These are phyloP conservation scores for Clonostachys rhizophaga DNA, from an alignment of 2,329 filamentous ascomycete genomes.

Conservation along the genomic window DNA sequence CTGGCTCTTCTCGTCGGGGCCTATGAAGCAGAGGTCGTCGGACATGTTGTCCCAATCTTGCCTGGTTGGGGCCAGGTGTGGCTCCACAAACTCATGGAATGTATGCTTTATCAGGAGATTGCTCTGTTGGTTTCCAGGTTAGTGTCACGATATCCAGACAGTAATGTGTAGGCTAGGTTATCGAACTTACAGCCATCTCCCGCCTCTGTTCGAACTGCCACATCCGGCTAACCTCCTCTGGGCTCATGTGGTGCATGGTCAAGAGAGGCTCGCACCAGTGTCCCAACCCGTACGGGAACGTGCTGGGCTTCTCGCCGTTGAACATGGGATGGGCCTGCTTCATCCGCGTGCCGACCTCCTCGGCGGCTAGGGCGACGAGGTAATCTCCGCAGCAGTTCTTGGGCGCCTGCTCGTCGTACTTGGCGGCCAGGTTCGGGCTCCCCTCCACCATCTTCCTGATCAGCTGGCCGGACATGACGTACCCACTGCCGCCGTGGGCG, in stretches of 20 bases:
- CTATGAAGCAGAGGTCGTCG: conserved; percentile 39
- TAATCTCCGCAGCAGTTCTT: conserved; percentile 47
- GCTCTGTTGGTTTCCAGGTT: conserved; percentile 21
- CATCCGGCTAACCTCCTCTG: conserved; percentile 43
- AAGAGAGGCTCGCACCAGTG: conserved; percentile 55
- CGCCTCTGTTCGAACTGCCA: conserved; percentile 50
- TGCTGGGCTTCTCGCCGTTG: conserved; percentile 49
- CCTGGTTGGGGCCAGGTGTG: conserved; percentile 31
- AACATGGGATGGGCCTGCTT: conserved; percentile 45
- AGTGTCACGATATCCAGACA: background rate
- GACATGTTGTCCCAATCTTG: conserved; percentile 50
- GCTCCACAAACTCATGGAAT: conserved; percentile 41
- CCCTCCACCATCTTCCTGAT: conserved; percentile 40
- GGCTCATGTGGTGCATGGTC: conserved; percentile 51
- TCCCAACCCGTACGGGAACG: conserved; percentile 37
- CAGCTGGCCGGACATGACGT: conserved; percentile 46
- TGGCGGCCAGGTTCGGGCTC: conserved; percentile 33
- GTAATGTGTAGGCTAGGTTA: too few relatives aligned
- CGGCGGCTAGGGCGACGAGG: conserved; percentile 40
- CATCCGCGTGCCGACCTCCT: conserved; percentile 36
- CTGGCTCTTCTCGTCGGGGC: conserved; percentile 27
- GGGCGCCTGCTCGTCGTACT: conserved; percentile 39
- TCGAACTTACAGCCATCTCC: conserved; percentile 8
- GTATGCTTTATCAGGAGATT: conserved; percentile 41
- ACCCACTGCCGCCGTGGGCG: conserved; percentile 55